Evolutionary conservation across 1,139 yeast genomes (phyloP), one percentile per base, ranked within the genome.

Genomic region (Zhuliangozyma blackwelliae): DNA sequence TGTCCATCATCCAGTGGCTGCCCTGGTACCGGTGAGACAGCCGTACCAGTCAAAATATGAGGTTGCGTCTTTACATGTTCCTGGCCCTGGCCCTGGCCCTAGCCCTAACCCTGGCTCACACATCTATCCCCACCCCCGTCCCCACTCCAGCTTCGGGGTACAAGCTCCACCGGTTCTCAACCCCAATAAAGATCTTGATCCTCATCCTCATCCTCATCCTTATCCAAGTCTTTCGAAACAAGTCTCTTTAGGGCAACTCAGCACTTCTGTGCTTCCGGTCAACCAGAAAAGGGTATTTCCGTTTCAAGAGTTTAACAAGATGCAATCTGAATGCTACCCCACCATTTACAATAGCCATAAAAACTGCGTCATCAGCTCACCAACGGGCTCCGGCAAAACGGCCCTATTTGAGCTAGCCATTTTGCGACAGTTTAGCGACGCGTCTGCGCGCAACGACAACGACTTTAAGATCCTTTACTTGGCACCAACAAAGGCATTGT

Each of bases 381-480:
- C 82, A 0, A 73, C 81, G 0, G 81, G 82, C 0, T 72, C 80
- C 1, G 81, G 82, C 0, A 77, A 76, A 46, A 75, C 81, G 0
- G 79, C 68, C 0, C 47, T 76, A 4, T 75, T 74, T 46, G 81
- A 77, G 47, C 47, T 77, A 28, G 77, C 80, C 0, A 70, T 76
- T 1, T 44, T 74, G n/a, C 51, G 63, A 16, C 43, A 64, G 16
- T 39, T 72, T 10, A 49, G 47, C 1, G 32, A 39, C 6, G 23
- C 35, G 8, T 7, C 23, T 9, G 23, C 23, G 9, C 9, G 28
- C 5, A 11, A 27, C 7, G 34, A 48, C 8, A 36, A 39, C 10
- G 55, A 60, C 31, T 39, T 53, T 11, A 75, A 73, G 48, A 57
- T 65, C 0, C 47, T 77, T 4, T 77, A 75, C 43, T 59, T 77